Evolutionary conservation across 768 basidiomycete species (phyloP), one percentile per base, ranked within the genome.

Genomic region (Tricholomella constricta): DNA sequence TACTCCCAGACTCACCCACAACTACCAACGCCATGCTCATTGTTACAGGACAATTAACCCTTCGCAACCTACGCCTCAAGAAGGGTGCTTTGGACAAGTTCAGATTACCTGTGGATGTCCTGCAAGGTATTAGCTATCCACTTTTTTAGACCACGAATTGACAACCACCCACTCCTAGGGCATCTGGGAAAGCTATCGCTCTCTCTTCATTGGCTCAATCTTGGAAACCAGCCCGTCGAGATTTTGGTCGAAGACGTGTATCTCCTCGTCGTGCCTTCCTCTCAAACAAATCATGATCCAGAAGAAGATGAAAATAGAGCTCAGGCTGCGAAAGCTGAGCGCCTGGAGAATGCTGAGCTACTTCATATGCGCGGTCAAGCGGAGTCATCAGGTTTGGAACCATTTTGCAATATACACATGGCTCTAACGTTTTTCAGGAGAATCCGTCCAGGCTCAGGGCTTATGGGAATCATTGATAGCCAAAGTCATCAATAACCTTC

Each of bases 41-140:
- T 42, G 6, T 35, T 51, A 25, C 40, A 92, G 89, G 91, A 36
- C 86, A 89, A 70, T 69, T 92, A 45, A 89, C 86, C 6, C 77
- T 97, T 47, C 80, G 83, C 25, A 88, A 91, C 61, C 71, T 99
- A 44, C 87, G 86, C 48, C 79, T 99, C 59, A 98, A 96, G 76
- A 94, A 87, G 71, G 89, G 91, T 38, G 94, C 91, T 0, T 76
- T 99, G 44, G 97, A 98, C 71, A 94, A 96, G 68, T 97, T 98
- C 69, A 82, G 93, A 52, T 77, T 99, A 19, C 97, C 97, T 0
- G 85, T 99, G 1, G 95, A 98, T 75, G 94, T 99, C 10, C 74
- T 91, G 10, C 93, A 98, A 78, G 97, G 94, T 89, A 52, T n/a
- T 59, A 27, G 5, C 12, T 12, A 15, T n/a, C 6, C 2, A 15